Evolutionary conservation across 2,329 filamentous ascomycete species (phyloP), one percentile per base, ranked within the genome.

Genomic region (Fusarium pininemorale): DNA sequence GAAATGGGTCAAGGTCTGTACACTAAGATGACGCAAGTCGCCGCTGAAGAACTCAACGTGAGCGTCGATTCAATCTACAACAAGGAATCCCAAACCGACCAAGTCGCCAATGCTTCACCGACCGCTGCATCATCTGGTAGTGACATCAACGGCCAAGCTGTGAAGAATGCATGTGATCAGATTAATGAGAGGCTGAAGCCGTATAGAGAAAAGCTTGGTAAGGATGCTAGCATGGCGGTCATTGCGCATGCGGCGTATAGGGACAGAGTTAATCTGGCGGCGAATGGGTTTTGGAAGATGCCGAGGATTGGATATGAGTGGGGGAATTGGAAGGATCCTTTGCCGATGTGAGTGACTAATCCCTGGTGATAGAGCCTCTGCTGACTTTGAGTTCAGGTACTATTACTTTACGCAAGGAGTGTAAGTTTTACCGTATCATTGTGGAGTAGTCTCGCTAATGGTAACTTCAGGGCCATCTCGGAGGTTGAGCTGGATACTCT

Each of bases 251-350:
- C 68, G 1, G 69, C 69, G 9, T 72, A 72, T 24, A 50, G 68
- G 13, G 94, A 96, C 80, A 92, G 95, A 47, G 93, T 97, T 72
- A 98, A 98, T 79, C 89, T 98, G 16, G 94, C 92, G 32, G 95
- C 95, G 6, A 94, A 97, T 74, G 95, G 95, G 2, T 96, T 95
- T 84, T 98, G 97, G 87, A 94, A 93, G 79, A 98, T 95, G 0
- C 95, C 95, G 0, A 94, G 97, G 73, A 97, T 98, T 73, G 95
- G 95, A 7, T 98, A 97, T 79, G 89, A 91, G 4, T 98, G 95
- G 95, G 94, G 92, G 26, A 90, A 91, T 64, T 97, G 97, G 83
- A 22, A 92, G 94, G 82, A 96, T 97, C 94, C 97, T 94, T 87
- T 97, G 93, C 86, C 97, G 2, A 61, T 61, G 58, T 54, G 28